Evolutionary conservation across 352 stramenopile genomes (phyloP).

Genomic region (Pythium oligandrum): DNA sequence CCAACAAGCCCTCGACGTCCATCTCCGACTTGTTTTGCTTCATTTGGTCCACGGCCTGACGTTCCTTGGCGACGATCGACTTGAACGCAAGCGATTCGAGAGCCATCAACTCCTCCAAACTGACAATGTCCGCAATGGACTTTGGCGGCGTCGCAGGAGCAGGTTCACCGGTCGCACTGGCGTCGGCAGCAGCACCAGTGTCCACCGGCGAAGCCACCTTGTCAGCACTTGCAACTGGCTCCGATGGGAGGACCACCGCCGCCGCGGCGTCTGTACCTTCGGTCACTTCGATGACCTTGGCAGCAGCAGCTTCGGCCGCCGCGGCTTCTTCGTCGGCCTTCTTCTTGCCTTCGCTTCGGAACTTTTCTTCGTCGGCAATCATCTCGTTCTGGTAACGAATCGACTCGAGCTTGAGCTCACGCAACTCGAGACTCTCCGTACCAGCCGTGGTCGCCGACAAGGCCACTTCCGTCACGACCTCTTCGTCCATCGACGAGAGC

Average conservation of each 20-base stretch:
- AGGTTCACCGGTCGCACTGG: not conserved
- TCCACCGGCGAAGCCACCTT: too few species aligned
- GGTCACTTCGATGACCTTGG: not conserved
- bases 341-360: constrained; percentile 81
- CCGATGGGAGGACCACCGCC: not conserved
- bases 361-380: constrained; percentile 90
- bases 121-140: constrained; percentile 73
- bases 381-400: constrained; percentile 96
- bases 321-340: constrained; percentile 60
- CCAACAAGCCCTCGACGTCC: constrained; percentile 75
- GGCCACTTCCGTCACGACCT: constrained; percentile 84
- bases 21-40: constrained; percentile 89
- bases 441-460: constrained; percentile 65
- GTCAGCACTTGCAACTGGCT: not conserved
- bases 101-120: constrained; percentile 72
- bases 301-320: constrained; percentile 20
- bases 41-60: constrained; percentile 76
- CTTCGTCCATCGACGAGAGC: constrained; percentile 86
- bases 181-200: not conserved
- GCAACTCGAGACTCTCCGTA: constrained; percentile 67
- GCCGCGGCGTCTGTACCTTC: not conserved
- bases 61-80: constrained; percentile 84
- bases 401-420: constrained; percentile 86
- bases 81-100: constrained; percentile 85
- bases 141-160: constrained; percentile 20